Conservation (phyloP, 2,329 filamentous ascomycete genomes). For the Alternaria sp. region DNA sequence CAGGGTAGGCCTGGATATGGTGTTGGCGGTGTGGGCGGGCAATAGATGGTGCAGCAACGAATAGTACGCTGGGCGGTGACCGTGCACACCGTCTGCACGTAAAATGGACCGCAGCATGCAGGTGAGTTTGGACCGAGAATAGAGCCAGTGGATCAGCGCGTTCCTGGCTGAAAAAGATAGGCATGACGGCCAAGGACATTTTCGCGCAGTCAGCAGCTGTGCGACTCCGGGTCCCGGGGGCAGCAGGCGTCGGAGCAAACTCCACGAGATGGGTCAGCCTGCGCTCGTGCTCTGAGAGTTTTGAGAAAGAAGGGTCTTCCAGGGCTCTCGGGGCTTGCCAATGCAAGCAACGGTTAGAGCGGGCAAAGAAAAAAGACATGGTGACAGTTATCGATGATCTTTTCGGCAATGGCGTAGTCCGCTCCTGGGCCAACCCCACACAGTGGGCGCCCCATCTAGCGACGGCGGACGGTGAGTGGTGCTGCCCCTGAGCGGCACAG, state of each 20-base stretch:
- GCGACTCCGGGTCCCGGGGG: constrained; percentile 4
- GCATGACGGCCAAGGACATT: constrained; percentile 4
- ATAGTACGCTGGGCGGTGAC: constrained; percentile 3
- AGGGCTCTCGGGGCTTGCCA: neutral
- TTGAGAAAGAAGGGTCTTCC: constrained; percentile 9
- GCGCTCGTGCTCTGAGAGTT: neutral
- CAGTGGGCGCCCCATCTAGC: constrained; percentile 3
- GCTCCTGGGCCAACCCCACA: constrained; percentile 14
- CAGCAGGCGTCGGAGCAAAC: neutral
- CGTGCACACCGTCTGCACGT: constrained; percentile 6
- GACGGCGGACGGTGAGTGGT: constrained; percentile 16
- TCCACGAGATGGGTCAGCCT: neutral
- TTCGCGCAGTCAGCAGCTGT: neutral
- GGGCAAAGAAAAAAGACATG: constrained; percentile 13
- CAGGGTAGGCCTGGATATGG: neutral
- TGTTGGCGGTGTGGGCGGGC: constrained; percentile 17
- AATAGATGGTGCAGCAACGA: constrained; percentile 5
- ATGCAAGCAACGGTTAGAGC: constrained; percentile 16
- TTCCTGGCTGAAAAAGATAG: constrained; percentile 8
- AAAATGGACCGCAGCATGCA: neutral
- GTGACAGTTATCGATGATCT: constrained; percentile 6
- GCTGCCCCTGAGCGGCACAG: constrained; percentile 24
- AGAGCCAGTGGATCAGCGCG: constrained; percentile 13
- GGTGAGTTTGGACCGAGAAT: constrained; percentile 13
- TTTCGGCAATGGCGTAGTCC: constrained; percentile 24